phyloP scores from a whole-genome alignment of 1,284 basidiomycete genomes.

The Amylostereum chailletii region DNA sequence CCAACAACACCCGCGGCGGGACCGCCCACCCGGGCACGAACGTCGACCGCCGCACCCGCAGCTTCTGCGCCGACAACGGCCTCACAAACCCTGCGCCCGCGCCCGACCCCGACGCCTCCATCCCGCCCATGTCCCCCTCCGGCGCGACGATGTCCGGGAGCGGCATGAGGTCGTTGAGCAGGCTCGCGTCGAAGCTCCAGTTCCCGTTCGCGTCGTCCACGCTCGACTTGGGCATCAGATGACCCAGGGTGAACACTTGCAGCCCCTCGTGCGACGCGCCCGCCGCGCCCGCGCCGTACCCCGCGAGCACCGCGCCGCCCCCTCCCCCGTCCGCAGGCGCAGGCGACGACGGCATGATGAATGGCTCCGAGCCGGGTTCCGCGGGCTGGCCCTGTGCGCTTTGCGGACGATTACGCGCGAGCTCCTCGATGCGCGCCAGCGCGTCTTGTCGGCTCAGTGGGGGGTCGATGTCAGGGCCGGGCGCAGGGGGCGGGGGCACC shows the following conservation, averaged over 20 bases:
- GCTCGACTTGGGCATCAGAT: constrained; percentile 54
- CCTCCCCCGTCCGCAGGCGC: constrained; percentile 7
- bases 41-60: constrained; percentile 64
- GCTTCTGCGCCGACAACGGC: constrained; percentile 29
- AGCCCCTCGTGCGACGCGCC: constrained; percentile 50
- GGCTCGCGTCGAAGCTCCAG: constrained; percentile 42
- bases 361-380: constrained; percentile 22
- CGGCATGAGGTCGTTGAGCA: constrained; percentile 14
- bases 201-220: constrained; percentile 47
- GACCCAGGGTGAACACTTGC: constrained; percentile 78
- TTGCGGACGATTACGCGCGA: constrained; percentile 19
- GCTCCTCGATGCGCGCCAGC: constrained; percentile 41
- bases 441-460: constrained; percentile 35
- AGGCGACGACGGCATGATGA: constrained; percentile 26
- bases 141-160: constrained; percentile 1
- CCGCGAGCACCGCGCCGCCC: constrained; percentile 14
- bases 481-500: constrained; percentile 9
- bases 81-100: constrained; percentile 6
- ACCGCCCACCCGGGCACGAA: constrained; percentile 88
- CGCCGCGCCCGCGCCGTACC: constrained; percentile 22
- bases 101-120: constrained; percentile 1
- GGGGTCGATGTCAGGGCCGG: constrained; percentile 14
- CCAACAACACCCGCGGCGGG: constrained; percentile 80
- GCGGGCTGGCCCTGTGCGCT: neutral
- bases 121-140: constrained; percentile 17